Evolutionary conservation across 1,284 basidiomycete genomes (phyloP).

Genomic region (Boletellus sp.): DNA sequence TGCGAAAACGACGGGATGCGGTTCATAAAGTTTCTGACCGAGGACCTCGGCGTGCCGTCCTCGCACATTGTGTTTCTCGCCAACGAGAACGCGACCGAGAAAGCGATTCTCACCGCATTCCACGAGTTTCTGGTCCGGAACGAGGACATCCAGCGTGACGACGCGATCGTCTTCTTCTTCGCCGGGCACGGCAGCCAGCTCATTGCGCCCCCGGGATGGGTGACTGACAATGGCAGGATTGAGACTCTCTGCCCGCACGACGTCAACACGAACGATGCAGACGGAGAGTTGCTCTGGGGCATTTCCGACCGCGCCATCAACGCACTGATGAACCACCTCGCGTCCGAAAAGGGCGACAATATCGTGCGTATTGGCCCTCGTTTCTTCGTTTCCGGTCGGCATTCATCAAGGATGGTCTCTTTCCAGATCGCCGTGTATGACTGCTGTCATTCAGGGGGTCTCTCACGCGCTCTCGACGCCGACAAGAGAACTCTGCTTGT

Average conservation of each 20-base stretch:
- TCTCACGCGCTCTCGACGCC: slow-evolving; percentile 7
- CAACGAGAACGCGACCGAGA: slow-evolving; percentile 52
- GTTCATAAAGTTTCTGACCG: slow-evolving; percentile 47
- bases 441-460: slow-evolving; percentile 24
- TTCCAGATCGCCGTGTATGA: slow-evolving; percentile 18
- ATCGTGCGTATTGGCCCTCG: slow-evolving; percentile 30
- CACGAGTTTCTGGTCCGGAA: slow-evolving; percentile 56
- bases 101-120: slow-evolving; percentile 43
- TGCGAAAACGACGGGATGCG: slow-evolving; percentile 54
- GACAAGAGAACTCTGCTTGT: not conserved
- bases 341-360: slow-evolving; percentile 55
- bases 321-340: slow-evolving; percentile 48
- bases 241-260: slow-evolving; percentile 59
- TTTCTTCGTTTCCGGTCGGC: not conserved
- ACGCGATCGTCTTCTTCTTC: slow-evolving; percentile 63
- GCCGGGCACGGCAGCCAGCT: slow-evolving; percentile 58
- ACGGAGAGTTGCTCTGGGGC: slow-evolving; percentile 36
- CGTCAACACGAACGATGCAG: slow-evolving; percentile 38
- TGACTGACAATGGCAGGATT: slow-evolving; percentile 39
- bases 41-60: slow-evolving; percentile 51
- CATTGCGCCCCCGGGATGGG: slow-evolving; percentile 52
- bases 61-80: slow-evolving; percentile 51
- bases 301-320: slow-evolving; percentile 49
- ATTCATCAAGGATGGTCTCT: not conserved
- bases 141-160: slow-evolving; percentile 46